Conservation (phyloP, 2,329 filamentous ascomycete genomes). For the Beauveria brongniartii region DNA sequence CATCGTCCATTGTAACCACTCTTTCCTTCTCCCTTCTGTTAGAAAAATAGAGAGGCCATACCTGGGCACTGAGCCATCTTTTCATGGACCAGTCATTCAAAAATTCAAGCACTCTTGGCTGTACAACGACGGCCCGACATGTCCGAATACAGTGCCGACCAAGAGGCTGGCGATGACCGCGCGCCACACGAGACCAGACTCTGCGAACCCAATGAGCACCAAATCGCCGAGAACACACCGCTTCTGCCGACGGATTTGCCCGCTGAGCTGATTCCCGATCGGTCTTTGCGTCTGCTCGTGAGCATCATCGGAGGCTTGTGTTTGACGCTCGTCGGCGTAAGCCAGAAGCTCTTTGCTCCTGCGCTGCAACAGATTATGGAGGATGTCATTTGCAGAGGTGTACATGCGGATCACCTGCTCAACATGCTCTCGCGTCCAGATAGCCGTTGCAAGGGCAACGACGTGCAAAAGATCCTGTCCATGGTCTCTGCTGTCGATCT, state of each 20-base stretch:
- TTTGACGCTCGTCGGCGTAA: conserved; percentile 36
- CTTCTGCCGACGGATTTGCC: conserved; percentile 15
- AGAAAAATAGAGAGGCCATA: too few relatives aligned
- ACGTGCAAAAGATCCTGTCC: conserved; percentile 44
- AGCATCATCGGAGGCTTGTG: conserved; percentile 27
- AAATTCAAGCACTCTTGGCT: too few relatives aligned
- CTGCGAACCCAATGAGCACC: background rate
- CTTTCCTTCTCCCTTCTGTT: too few relatives aligned
- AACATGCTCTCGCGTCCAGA: conserved; percentile 25
- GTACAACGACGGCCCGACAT: background rate
- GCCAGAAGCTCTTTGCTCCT: conserved; percentile 28
- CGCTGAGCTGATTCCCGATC: conserved; percentile 16
- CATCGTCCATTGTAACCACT: too few relatives aligned
- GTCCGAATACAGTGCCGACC: background rate
- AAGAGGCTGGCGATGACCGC: background rate
- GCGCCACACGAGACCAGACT: background rate
- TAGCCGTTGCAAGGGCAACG: conserved; percentile 38
- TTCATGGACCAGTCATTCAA: too few relatives aligned
- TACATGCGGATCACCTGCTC: conserved; percentile 34
- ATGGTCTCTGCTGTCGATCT: conserved; percentile 40
- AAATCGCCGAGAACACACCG: conserved; percentile 11
- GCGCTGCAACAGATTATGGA: conserved; percentile 44
- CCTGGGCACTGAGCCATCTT: too few relatives aligned
- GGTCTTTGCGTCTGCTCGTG: conserved; percentile 22
- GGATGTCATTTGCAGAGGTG: conserved; percentile 42